Conservation (phyloP, 2,329 filamentous ascomycete species). For the Xenosphaeropsis pyriputrescens region DNA sequence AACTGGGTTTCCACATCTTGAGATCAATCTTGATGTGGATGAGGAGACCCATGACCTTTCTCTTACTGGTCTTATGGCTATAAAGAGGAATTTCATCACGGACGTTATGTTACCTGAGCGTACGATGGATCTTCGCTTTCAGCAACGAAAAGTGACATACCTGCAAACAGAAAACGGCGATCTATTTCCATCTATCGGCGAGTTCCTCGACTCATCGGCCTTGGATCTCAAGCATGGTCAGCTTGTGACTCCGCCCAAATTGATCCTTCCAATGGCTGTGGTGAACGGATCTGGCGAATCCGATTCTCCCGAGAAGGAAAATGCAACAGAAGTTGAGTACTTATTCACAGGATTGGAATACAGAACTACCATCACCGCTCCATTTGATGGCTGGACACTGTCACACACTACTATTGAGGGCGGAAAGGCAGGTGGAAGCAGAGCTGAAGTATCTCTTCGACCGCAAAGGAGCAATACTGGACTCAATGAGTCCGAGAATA, state of each 20-base stretch:
- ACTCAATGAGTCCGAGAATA: conserved; percentile 2
- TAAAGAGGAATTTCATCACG: conserved; percentile 7
- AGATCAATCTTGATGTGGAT: conserved; percentile 13
- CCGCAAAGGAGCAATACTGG: neutral
- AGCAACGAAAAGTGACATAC: conserved; percentile 9
- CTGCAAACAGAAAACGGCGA: conserved; percentile 2
- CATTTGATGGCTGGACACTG: conserved; percentile 11
- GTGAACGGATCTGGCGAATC: neutral
- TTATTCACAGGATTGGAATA: conserved; percentile 16
- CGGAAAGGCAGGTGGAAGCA: conserved; percentile 15
- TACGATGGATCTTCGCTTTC: conserved; percentile 16
- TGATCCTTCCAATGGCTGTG: conserved; percentile 2
- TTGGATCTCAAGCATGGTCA: neutral
- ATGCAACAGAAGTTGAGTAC: conserved; percentile 13
- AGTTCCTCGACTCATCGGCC: conserved; percentile 2
- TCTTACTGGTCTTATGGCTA: conserved; percentile 9
- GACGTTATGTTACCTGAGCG: conserved; percentile 18
- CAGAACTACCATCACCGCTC: conserved; percentile 8
- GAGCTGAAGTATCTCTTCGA: conserved; percentile 11
- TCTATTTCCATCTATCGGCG: neutral
- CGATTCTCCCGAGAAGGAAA: neutral
- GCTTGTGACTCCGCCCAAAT: conserved; percentile 2
- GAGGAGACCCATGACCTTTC: conserved; percentile 3
- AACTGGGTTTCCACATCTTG: conserved; percentile 14
- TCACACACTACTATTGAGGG: conserved; percentile 14